phyloP scores from a whole-genome alignment of 2,329 filamentous ascomycete genomes.

The Phaeosphaeriaceae sp. region DNA sequence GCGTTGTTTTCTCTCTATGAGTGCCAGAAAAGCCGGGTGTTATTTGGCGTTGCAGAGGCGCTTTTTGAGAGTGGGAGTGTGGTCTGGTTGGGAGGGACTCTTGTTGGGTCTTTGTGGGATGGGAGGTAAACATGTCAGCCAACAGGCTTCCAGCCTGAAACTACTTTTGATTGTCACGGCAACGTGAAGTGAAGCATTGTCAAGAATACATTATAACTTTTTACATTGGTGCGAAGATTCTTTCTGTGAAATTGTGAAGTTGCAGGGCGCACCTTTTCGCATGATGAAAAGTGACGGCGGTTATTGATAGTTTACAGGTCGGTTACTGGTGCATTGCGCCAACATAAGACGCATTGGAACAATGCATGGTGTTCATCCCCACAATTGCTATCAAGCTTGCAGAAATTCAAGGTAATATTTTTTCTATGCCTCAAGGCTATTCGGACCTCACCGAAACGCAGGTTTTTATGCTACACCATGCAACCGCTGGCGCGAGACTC shows the following conservation, averaged over 20 bases:
- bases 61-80: not conserved
- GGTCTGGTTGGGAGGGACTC: not conserved
- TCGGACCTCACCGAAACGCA: not conserved
- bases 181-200: not conserved
- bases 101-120: not conserved
- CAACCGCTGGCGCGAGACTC: not conserved
- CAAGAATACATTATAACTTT: not conserved
- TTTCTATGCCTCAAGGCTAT: not conserved
- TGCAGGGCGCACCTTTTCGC: too few relatives aligned
- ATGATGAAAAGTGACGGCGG: too few relatives aligned
- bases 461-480: not conserved
- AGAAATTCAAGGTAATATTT: not conserved
- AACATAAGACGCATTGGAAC: too few relatives aligned
- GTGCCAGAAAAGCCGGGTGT: conserved; percentile 6
- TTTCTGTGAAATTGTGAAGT: too few relatives aligned
- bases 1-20: conserved; percentile 14
- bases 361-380: too few relatives aligned
- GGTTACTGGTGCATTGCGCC: too few relatives aligned
- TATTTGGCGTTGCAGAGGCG: conserved; percentile 1
- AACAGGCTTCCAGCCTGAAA: not conserved
- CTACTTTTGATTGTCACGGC: not conserved
- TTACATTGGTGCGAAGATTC: not conserved
- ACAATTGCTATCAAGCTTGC: too few relatives aligned
- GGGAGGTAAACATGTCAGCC: not conserved
- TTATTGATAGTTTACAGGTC: too few relatives aligned